Evolutionary conservation across 176 grass and related monocot species (phyloP).

Genomic region (Carex myosuroides): DNA sequence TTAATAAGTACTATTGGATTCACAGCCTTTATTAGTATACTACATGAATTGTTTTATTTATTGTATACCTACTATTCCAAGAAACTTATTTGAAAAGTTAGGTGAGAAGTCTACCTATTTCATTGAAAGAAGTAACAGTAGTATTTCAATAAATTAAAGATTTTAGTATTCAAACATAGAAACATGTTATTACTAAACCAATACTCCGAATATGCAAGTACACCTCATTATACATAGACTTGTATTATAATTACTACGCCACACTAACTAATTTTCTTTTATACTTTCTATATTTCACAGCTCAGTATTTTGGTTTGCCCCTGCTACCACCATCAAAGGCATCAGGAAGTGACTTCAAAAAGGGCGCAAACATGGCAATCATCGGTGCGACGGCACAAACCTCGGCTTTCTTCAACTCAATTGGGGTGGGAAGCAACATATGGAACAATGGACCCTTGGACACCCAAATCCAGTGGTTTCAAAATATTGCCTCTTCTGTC

Average conservation of each 20-base stretch:
- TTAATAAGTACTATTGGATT: background rate
- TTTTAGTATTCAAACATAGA: background rate
- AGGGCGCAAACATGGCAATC: constrained; percentile 90
- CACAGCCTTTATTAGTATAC: background rate
- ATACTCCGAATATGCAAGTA: background rate
- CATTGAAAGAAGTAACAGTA: background rate
- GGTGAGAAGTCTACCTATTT: too few relatives aligned
- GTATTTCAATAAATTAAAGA: background rate
- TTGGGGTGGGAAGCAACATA: constrained; percentile 71
- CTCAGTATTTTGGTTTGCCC: constrained; percentile 62
- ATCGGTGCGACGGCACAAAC: constrained; percentile 75
- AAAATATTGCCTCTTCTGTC: constrained; percentile 54
- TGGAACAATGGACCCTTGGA: constrained; percentile 80
- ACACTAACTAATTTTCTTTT: background rate
- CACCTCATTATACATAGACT: background rate
- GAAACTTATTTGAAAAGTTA: background rate
- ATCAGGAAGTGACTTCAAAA: constrained; percentile 39
- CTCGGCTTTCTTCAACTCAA: constrained; percentile 62
- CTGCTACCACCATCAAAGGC: constrained; percentile 63
- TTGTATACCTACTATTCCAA: background rate
- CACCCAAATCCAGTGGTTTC: constrained; percentile 84
- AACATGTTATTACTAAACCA: background rate
- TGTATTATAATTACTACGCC: background rate
- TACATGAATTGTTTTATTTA: background rate
- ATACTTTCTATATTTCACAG: constrained; percentile 19